phyloP scores from a whole-genome alignment of 306 rosid species.

The Cucurbita moschata region DNA sequence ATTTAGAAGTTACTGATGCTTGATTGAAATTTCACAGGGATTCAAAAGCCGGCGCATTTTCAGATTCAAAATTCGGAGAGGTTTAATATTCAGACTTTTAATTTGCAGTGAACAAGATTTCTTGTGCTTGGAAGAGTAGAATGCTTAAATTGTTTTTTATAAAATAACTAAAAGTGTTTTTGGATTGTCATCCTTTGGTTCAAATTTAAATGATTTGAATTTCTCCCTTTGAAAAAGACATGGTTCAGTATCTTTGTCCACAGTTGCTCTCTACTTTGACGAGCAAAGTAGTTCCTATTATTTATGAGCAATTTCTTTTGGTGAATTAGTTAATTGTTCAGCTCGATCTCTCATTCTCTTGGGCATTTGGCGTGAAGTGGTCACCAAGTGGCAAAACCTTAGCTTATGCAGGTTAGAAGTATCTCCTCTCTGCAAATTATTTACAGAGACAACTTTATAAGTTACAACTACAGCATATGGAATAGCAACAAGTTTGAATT shows the following conservation, averaged over 20 bases:
- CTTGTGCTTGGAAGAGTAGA: background rate
- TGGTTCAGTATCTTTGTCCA: background rate
- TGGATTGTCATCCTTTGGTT: background rate
- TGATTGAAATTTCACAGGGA: constrained; percentile 58
- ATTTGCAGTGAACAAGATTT: background rate
- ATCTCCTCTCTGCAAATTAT: constrained; percentile 11
- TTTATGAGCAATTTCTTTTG: constrained; percentile 15
- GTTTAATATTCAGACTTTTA: constrained; percentile 28
- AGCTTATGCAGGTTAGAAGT: constrained; percentile 77
- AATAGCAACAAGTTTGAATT: background rate
- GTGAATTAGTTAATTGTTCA: constrained; percentile 68
- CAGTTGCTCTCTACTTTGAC: background rate
- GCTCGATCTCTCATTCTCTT: constrained; percentile 81
- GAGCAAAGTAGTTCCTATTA: background rate
- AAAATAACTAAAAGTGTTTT: background rate
- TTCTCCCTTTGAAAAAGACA: background rate
- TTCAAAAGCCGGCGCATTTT: constrained; percentile 41
- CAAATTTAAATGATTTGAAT: background rate
- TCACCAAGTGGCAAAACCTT: constrained; percentile 93
- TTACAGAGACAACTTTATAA: background rate
- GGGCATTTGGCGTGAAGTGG: constrained; percentile 98
- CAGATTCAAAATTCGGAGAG: constrained; percentile 94
- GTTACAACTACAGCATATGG: background rate
- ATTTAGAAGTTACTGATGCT: constrained; percentile 13
- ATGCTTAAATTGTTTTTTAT: background rate